Conservation (phyloP, 139 green algal species). For the Chlamydomonas applanata region DNA sequence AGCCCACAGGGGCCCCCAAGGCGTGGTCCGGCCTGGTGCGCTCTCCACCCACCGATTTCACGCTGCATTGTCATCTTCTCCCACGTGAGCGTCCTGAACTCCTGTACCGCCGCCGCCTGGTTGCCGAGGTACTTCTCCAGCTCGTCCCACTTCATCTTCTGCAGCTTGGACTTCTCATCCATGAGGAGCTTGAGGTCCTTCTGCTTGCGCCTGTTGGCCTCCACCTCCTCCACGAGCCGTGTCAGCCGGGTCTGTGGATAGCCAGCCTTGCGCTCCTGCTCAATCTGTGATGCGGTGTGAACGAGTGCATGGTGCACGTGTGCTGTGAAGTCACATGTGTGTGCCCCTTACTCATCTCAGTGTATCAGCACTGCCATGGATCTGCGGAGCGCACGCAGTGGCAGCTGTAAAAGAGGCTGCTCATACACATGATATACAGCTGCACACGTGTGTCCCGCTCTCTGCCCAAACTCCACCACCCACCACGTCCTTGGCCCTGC, state of each 20-base stretch:
- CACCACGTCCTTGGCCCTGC: constrained; percentile 1
- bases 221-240: constrained; percentile 9
- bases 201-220: background rate
- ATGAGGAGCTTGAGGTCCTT: too few species aligned
- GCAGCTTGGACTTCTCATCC: constrained; percentile 13
- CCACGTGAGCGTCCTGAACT: background rate
- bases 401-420: too few species aligned
- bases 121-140: constrained; percentile 2
- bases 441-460: too few species aligned
- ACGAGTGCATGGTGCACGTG: too few species aligned
- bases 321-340: too few species aligned
- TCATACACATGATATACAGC: too few species aligned
- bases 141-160: constrained; percentile 16
- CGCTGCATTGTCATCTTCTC: background rate
- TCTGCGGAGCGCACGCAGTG: too few species aligned
- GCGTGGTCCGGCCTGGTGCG: too few species aligned
- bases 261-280: background rate
- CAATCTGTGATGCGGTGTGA: background rate
- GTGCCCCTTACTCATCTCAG: too few species aligned
- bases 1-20: too few species aligned
- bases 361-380: too few species aligned
- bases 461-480: background rate
- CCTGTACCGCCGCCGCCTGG: constrained; percentile 2
- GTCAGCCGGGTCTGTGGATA: background rate
- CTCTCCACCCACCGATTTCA: background rate